Evolutionary conservation across 805 yeast genomes (phyloP).

Genomic region (Candida koratica): DNA sequence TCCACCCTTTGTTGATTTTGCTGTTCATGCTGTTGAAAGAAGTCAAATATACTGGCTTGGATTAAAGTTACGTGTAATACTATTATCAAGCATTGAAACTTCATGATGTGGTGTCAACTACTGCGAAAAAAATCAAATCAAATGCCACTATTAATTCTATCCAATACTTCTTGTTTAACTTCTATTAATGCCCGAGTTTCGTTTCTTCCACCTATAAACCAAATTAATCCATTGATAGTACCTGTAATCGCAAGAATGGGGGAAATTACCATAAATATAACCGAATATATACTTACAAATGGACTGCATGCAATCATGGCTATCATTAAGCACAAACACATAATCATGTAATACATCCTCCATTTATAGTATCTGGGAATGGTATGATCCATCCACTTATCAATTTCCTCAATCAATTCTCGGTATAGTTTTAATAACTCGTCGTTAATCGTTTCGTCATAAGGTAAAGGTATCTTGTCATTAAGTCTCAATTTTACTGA

Average conservation of each 20-base stretch:
- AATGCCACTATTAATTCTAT: slow-evolving; percentile 7
- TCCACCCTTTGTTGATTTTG: slow-evolving; percentile 26
- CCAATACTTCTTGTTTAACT: slow-evolving; percentile 60
- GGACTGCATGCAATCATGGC: slow-evolving; percentile 35
- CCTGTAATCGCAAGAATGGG: slow-evolving; percentile 62
- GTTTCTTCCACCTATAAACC: slow-evolving; percentile 71
- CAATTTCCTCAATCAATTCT: slow-evolving; percentile 11
- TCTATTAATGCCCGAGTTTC: slow-evolving; percentile 77
- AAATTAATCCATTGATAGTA: slow-evolving; percentile 69
- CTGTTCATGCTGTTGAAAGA: slow-evolving; percentile 25
- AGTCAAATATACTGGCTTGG: slow-evolving; percentile 34
- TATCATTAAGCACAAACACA: slow-evolving; percentile 37
- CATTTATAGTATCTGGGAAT: slow-evolving; percentile 59
- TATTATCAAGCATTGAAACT: neutral
- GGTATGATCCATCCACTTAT: slow-evolving; percentile 45
- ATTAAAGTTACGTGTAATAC: slow-evolving; percentile 13
- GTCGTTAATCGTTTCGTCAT: slow-evolving; percentile 6
- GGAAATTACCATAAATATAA: slow-evolving; percentile 52
- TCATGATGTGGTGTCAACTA: neutral
- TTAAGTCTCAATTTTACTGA: slow-evolving; percentile 26
- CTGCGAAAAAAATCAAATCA: too few species aligned
- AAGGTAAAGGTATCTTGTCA: slow-evolving; percentile 3
- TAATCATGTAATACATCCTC: slow-evolving; percentile 61
- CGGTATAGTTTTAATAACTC: slow-evolving; percentile 5
- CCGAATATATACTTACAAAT: slow-evolving; percentile 38